Evolutionary conservation across 192 early-diverging fungal genomes (phyloP).

Genomic region (Kappamyces sp.): DNA sequence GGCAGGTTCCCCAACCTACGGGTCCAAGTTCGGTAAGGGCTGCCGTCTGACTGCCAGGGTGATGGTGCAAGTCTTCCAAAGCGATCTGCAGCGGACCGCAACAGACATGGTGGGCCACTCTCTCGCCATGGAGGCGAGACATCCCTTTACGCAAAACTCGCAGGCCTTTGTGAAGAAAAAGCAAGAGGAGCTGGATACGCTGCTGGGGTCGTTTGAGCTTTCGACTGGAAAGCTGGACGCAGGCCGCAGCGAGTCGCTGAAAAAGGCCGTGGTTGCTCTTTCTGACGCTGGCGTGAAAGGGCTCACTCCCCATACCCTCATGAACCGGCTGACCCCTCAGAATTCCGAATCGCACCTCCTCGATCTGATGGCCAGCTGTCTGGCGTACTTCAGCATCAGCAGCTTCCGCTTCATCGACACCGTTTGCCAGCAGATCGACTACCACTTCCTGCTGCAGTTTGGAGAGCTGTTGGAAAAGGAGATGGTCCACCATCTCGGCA

Average conservation of each 20-base stretch:
- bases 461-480: slow-evolving; percentile 38
- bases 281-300: slow-evolving; percentile 33
- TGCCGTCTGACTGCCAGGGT: slow-evolving; percentile 22
- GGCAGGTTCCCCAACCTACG: slow-evolving; percentile 36
- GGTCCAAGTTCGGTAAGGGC: slow-evolving; percentile 32
- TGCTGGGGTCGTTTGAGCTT: slow-evolving; percentile 12
- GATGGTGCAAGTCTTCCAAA: slow-evolving; percentile 36
- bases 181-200: not conserved
- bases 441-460: slow-evolving; percentile 34
- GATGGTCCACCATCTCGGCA: slow-evolving; percentile 28
- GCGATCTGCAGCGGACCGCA: slow-evolving; percentile 33
- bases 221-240: not conserved
- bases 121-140: slow-evolving; percentile 34
- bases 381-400: slow-evolving; percentile 33
- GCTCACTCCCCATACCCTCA: slow-evolving; percentile 27
- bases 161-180: slow-evolving; percentile 33
- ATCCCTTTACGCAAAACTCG: slow-evolving; percentile 38
- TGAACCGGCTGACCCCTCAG: slow-evolving; percentile 17
- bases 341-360: slow-evolving; percentile 18
- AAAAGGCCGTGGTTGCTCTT: slow-evolving; percentile 34
- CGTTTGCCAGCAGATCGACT: slow-evolving; percentile 37
- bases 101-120: slow-evolving; percentile 28
- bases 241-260: slow-evolving; percentile 9
- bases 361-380: slow-evolving; percentile 32
- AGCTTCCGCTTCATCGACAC: slow-evolving; percentile 28